phyloP scores from a whole-genome alignment of 192 early-diverging fungal genomes.

The Linderina pennispora region DNA sequence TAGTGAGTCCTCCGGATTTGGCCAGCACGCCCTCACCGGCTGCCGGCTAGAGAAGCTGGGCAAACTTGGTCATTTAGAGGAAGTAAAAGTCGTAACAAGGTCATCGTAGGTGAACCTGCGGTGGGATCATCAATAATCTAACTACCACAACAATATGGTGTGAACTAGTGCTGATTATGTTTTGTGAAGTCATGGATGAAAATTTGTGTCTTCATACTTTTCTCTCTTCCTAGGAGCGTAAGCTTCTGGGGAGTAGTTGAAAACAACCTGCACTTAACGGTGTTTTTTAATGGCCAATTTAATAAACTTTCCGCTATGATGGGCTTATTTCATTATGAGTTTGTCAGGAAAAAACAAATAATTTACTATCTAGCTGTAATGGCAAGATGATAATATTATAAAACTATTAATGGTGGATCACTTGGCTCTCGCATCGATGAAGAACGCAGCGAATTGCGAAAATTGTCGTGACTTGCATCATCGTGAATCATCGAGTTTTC shows the following conservation, averaged over 20 bases:
- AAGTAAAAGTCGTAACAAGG: slow-evolving; percentile 85
- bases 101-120: slow-evolving; percentile 74
- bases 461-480: slow-evolving; percentile 64
- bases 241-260: too few relatives aligned
- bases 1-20: slow-evolving; percentile 73
- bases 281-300: too few relatives aligned
- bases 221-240: too few relatives aligned
- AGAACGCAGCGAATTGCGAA: slow-evolving; percentile 74
- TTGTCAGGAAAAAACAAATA: slow-evolving; percentile 2
- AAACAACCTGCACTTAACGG: too few relatives aligned
- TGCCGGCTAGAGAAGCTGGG: slow-evolving; percentile 52
- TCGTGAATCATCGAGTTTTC: slow-evolving; percentile 67
- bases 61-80: slow-evolving; percentile 86
- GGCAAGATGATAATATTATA: slow-evolving; percentile 27
- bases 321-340: too few relatives aligned
- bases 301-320: too few relatives aligned
- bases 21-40: slow-evolving; percentile 29
- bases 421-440: slow-evolving; percentile 68
- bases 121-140: slow-evolving; percentile 57
- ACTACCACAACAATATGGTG: too few relatives aligned
- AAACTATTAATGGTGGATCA: slow-evolving; percentile 61
- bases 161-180: too few relatives aligned
- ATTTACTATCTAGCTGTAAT: too few relatives aligned
- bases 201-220: background rate
- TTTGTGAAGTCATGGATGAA: slow-evolving; percentile 2